Percentiles rank a stretch among this genome's conserved stretches.
phyloP scores from a whole-genome alignment of 495 filamentous ascomycete species.

The Podospora comata region DNA sequence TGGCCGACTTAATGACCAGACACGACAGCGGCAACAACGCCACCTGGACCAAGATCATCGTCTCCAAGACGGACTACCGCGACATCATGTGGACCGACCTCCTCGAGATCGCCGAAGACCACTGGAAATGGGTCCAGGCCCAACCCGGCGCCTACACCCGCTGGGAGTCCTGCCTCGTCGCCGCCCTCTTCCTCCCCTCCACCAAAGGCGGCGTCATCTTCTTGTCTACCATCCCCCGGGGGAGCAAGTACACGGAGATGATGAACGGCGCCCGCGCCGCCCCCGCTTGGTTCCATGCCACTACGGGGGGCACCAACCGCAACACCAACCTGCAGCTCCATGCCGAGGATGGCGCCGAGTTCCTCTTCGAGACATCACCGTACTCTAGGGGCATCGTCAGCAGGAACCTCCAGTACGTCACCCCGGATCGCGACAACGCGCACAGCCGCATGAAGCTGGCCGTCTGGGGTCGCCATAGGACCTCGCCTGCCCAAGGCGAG shows the following conservation, averaged over 20 bases:
- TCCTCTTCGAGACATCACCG: too few relatives aligned
- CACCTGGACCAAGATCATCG: background rate
- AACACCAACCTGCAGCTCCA: too few relatives aligned
- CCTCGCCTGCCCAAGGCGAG: background rate
- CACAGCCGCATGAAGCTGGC: background rate
- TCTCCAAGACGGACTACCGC: background rate
- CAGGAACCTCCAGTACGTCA: background rate
- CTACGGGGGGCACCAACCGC: too few relatives aligned
- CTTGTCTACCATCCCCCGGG: too few relatives aligned
- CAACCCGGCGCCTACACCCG: background rate
- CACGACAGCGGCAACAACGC: background rate
- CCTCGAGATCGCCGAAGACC: background rate
- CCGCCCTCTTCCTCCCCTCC: background rate
- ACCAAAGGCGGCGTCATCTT: too few relatives aligned
- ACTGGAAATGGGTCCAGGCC: background rate
- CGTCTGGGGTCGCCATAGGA: background rate
- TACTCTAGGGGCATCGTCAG: background rate
- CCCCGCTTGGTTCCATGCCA: too few relatives aligned
- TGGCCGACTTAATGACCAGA: background rate
- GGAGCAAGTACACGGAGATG: too few relatives aligned
- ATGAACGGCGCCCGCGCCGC: too few relatives aligned
- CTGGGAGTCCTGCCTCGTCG: background rate
- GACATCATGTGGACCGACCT: conserved; percentile 4
- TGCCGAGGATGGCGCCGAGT: too few relatives aligned
- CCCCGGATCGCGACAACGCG: background rate